A percentile compares a stretch with the other conserved stretches of the same genome.
Conservation (phyloP, 2,329 filamentous ascomycete species). For the Westerdykella ornata region DNA sequence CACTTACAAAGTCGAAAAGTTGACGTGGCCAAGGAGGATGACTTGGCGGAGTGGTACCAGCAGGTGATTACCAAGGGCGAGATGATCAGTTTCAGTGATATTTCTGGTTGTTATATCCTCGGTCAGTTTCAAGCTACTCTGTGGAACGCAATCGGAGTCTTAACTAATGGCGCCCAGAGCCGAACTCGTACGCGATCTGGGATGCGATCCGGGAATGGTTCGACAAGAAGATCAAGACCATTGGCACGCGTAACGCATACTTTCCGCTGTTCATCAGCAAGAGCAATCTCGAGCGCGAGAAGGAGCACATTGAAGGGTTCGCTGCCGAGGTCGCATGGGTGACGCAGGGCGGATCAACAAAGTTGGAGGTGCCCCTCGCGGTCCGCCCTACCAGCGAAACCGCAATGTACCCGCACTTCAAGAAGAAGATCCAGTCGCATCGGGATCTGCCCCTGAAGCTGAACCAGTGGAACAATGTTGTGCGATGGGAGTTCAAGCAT, state of each 20-base stretch:
- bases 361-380: slow-evolving; percentile 74
- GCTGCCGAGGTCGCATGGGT: slow-evolving; percentile 89
- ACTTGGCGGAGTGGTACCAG: slow-evolving; percentile 95
- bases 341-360: slow-evolving; percentile 82
- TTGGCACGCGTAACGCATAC: slow-evolving; percentile 92
- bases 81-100: slow-evolving; percentile 92
- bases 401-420: slow-evolving; percentile 94
- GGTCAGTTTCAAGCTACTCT: slow-evolving; percentile 37
- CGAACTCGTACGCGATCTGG: slow-evolving; percentile 61
- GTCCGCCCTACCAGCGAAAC: slow-evolving; percentile 65
- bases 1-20: slow-evolving; percentile 35
- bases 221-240: slow-evolving; percentile 68
- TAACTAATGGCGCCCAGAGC: slow-evolving; percentile 45
- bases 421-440: slow-evolving; percentile 95
- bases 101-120: slow-evolving; percentile 82
- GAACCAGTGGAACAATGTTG: slow-evolving; percentile 96
- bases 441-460: slow-evolving; percentile 87
- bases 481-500: slow-evolving; percentile 97
- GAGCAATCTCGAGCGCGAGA: slow-evolving; percentile 79
- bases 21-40: slow-evolving; percentile 73
- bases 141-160: background rate
- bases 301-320: slow-evolving; percentile 96
- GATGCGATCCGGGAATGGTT: slow-evolving; percentile 56
- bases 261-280: slow-evolving; percentile 78
- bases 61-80: slow-evolving; percentile 95